Percentiles rank a stretch among this genome's conserved stretches.
Evolutionary conservation across 208 protist genomes (phyloP).

Genomic region (Leishmania arabica): DNA sequence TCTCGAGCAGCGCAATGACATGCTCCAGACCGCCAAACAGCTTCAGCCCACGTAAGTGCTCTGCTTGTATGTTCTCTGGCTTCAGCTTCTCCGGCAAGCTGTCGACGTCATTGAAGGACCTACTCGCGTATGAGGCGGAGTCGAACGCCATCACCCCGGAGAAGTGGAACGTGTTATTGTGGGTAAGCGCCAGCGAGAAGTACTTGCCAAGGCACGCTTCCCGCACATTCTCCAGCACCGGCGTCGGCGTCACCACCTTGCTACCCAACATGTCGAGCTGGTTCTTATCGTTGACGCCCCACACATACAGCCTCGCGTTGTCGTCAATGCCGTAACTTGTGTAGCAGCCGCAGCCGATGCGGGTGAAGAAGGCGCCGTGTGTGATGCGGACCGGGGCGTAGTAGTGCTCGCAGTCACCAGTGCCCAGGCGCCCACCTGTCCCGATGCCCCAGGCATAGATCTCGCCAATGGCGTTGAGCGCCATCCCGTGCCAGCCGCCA

Average conservation of each 20-base stretch:
- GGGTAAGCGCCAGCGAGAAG: conserved; percentile 67
- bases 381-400: conserved; percentile 53
- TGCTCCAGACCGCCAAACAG: conserved; percentile 69
- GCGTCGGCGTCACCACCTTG: conserved; percentile 38
- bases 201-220: conserved; percentile 66
- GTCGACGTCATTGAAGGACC: conserved; percentile 57
- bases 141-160: conserved; percentile 64
- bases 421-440: conserved; percentile 59
- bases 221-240: conserved; percentile 69
- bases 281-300: conserved; percentile 70
- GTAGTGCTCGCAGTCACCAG: conserved; percentile 39
- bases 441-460: conserved; percentile 81
- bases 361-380: conserved; percentile 50
- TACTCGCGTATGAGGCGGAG: conserved; percentile 33
- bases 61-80: conserved; percentile 23
- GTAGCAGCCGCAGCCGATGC: conserved; percentile 76
- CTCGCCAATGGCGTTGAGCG: conserved; percentile 76
- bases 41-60: conserved; percentile 44
- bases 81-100: conserved; percentile 52
- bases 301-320: conserved; percentile 65
- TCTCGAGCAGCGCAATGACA: conserved; percentile 63
- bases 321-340: conserved; percentile 73
- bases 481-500: conserved; percentile 75
- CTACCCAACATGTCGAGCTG: conserved; percentile 43
- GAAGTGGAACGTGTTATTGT: conserved; percentile 53